phyloP scores from a whole-genome alignment of 257 asterid genomes.

The Penstemon davidsonii region DNA sequence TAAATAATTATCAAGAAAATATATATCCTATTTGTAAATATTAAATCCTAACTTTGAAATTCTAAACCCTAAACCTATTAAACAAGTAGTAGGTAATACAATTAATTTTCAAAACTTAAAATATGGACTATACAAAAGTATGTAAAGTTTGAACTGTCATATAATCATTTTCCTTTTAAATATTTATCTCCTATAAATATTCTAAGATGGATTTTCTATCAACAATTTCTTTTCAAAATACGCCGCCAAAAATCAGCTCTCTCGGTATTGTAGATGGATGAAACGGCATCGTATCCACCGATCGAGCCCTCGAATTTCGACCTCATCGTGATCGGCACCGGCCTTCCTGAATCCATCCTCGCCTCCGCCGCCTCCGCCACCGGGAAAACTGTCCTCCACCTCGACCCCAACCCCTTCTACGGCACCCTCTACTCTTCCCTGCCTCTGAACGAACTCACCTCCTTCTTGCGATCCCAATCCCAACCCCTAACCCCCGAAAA shows the following conservation, averaged over 20 bases:
- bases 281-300: slow-evolving; percentile 49
- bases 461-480: slow-evolving; percentile 49
- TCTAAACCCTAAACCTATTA: no score
- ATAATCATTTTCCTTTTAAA: no score
- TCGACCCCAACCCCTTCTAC: slow-evolving; percentile 76
- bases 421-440: slow-evolving; percentile 74
- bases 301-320: slow-evolving; percentile 81
- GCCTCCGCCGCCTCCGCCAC: slow-evolving; percentile 79
- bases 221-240: no score
- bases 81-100: no score
- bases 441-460: slow-evolving; percentile 52
- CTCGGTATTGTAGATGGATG: slow-evolving; percentile 49
- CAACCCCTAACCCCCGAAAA: slow-evolving; percentile 31
- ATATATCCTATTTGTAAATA: no score
- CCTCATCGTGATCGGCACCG: slow-evolving; percentile 79
- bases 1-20: no score
- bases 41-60: no score
- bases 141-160: no score
- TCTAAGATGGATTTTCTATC: no score
- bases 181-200: no score
- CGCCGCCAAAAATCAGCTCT: not conserved
- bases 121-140: no score
- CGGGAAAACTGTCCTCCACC: slow-evolving; percentile 81
- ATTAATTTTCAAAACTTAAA: no score
- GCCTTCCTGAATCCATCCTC: slow-evolving; percentile 75